Base-by-base conservation (phyloP, 2,329 filamentous ascomycete species). In the Knufia fluminis region DNA sequence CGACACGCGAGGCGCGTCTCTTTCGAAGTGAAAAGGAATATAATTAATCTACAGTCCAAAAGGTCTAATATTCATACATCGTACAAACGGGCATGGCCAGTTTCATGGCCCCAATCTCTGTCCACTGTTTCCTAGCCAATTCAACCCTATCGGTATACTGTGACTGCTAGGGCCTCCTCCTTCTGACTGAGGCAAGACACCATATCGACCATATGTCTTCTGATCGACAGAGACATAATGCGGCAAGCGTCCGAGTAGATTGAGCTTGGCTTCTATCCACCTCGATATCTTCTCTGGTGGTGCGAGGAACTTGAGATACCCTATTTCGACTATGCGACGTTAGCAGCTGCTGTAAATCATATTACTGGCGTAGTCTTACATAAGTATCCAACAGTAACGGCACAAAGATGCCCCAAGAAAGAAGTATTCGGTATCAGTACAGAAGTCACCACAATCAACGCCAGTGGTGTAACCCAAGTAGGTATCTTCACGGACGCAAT, bases 211-310 rank as follows among this genome's bases (percentile, higher is more conserved):
- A 61, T 91, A 95, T 4, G 87, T 95, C 75, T 95, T 96, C 68
- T 95, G 90, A 62, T 97, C 91, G 14, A 96, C 83, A 50, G 86
- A 94, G 42, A 97, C 85, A 61, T 95, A 97, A 68, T 94, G 87
- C 39, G 91, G 91, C 22, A 97, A 69, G 52, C 88, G 77, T 17
- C 82, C 86, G 19, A 95, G 74, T 8, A 97, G 74, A 62, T 94
- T 92, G 52, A 97, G 71, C 64, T 91, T 94, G 16, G 79, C 80
- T 69, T 98, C 92, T 49, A 96, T 76, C 82, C 85, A 97, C 56
- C 89, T 78, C 49, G 97, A 73, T 23, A 85, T 78, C 77, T 85
- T 86, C 68, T 97, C 92, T 1, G 88, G 90, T 19, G 92, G 92
- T 14, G 88, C 86, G 35, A 97, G 76, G 62, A 94, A 84, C 65